Percentiles rank a stretch among this genome's conserved stretches.
These are phyloP conservation scores for Auriculariales sp. DNA, from an alignment of 768 basidiomycete genomes.

Conservation along the genomic window DNA sequence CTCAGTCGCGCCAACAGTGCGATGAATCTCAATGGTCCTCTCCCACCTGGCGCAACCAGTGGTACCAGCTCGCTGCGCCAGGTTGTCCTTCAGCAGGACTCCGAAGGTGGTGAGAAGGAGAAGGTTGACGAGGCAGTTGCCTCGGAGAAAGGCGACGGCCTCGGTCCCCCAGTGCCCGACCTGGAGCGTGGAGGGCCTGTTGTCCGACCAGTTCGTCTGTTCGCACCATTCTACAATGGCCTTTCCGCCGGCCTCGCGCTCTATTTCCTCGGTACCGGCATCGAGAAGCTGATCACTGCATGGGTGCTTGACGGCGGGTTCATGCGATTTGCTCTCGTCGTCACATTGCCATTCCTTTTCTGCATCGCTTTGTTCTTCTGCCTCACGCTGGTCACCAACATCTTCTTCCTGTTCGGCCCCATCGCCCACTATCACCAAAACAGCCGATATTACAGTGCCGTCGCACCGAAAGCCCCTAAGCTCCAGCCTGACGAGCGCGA, in stretches of 20 bases:
- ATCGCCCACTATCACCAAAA: slow-evolving; percentile 54
- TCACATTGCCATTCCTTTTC: slow-evolving; percentile 53
- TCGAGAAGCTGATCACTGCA: neutral
- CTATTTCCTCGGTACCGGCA: neutral
- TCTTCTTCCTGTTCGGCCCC: slow-evolving; percentile 38
- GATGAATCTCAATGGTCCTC: too few species aligned
- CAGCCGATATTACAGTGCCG: slow-evolving; percentile 13
- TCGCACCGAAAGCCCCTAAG: slow-evolving; percentile 2
- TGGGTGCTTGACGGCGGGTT: slow-evolving; percentile 43
- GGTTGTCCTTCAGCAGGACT: too few species aligned
- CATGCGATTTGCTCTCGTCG: slow-evolving; percentile 49
- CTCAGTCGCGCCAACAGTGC: too few species aligned
- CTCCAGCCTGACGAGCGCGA: slow-evolving; percentile 39
- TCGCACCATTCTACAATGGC: neutral
- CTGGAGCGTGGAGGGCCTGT: slow-evolving; percentile 16
- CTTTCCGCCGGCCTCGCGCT: neutral
- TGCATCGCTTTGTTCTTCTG: slow-evolving; percentile 43
- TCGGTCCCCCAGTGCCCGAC: too few species aligned
- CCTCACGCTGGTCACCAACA: slow-evolving; percentile 8
- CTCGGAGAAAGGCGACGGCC: too few species aligned
- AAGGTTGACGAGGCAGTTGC: too few species aligned
- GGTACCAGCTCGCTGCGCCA: too few species aligned
- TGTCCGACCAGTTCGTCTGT: slow-evolving; percentile 21
- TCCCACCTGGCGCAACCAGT: too few species aligned
- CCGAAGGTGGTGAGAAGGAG: too few species aligned